Base-by-base conservation (phyloP, 2,329 filamentous ascomycete species). In the Teratosphaeria gauchensis region DNA sequence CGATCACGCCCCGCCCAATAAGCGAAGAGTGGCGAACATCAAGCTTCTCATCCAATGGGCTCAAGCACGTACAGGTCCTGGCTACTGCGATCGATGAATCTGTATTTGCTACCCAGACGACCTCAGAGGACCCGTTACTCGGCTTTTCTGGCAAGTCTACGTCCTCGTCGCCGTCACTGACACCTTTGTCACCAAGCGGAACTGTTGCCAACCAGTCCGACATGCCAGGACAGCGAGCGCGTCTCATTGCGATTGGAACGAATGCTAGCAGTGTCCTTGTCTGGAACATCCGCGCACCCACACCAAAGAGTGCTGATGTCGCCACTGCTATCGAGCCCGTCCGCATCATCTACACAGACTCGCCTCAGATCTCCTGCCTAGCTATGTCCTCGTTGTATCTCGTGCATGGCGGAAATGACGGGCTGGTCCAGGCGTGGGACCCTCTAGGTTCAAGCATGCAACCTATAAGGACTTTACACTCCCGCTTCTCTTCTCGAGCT, bases 351-450 rank as follows among this genome's bases (percentile, higher is more conserved):
- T 85, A 92, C 66, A 97, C 94, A 0, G 90, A 95, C 53, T 97
- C 92, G 0, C 91, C 92, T 0, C 83, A 90, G 69, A 85, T 97
- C 19, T 89, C 91, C 0, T 90, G 86, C 61, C 74, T 99, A 16
- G 94, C 88, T 5, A 73, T 96, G 53, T 90, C 91, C 1, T 88
- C 90, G 1, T 78, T 99, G 16, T 95, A 95, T 69, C 76, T 99
- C 16, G 88, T 97, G 6, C 90, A 96, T 71, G 94, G 94, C 55
- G 94, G 94, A 30, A 96, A 89, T 65, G 94, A 99, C 74, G 92
- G 94, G 0, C 82, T 97, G 2, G 92, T 96, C 4, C 94, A 97
- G 72, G 89, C 91, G 5, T 99, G 94, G 94, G 94, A 99, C 75
- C 89, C 89, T n/a, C 78, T 99, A 53, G 90, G 87, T 0, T 97